phyloP scores from a whole-genome alignment of 257 asterid species.

The Dorcoceras hygrometricum region DNA sequence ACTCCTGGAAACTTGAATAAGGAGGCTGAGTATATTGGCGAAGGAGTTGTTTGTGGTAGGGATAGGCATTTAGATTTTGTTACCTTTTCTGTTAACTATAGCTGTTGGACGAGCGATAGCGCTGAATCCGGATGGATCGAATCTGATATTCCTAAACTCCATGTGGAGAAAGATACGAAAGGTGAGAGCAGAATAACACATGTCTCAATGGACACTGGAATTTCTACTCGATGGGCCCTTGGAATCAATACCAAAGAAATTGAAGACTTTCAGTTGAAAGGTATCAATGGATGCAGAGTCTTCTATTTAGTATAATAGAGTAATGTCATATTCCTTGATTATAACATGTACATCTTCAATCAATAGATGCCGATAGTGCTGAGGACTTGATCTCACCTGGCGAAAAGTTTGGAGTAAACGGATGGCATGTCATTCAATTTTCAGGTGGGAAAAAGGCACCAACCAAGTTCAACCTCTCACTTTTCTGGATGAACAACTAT shows the following conservation, averaged over 20 bases:
- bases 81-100: slow-evolving; percentile 69
- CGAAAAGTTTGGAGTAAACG: slow-evolving; percentile 54
- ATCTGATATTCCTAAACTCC: slow-evolving; percentile 69
- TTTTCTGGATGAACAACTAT: slow-evolving; percentile 47
- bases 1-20: slow-evolving; percentile 77
- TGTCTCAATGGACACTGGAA: slow-evolving; percentile 51
- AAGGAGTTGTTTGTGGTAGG: slow-evolving; percentile 70
- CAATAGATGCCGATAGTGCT: slow-evolving; percentile 41
- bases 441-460: slow-evolving; percentile 80
- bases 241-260: slow-evolving; percentile 69
- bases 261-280: slow-evolving; percentile 80
- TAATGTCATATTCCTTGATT: neutral
- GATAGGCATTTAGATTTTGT: slow-evolving; percentile 68
- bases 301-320: neutral
- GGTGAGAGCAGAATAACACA: slow-evolving; percentile 53
- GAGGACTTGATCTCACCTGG: slow-evolving; percentile 62
- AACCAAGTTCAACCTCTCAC: slow-evolving; percentile 55
- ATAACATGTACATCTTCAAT: slow-evolving; percentile 3
- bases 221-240: slow-evolving; percentile 84
- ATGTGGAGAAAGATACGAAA: slow-evolving; percentile 47
- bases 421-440: slow-evolving; percentile 87
- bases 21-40: slow-evolving; percentile 71
- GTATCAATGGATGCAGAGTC: slow-evolving; percentile 29
- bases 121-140: slow-evolving; percentile 58
- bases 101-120: slow-evolving; percentile 61